Evolutionary conservation across 2,329 filamentous ascomycete genomes (phyloP).

Genomic region (Fusarium tanahbumbuense): DNA sequence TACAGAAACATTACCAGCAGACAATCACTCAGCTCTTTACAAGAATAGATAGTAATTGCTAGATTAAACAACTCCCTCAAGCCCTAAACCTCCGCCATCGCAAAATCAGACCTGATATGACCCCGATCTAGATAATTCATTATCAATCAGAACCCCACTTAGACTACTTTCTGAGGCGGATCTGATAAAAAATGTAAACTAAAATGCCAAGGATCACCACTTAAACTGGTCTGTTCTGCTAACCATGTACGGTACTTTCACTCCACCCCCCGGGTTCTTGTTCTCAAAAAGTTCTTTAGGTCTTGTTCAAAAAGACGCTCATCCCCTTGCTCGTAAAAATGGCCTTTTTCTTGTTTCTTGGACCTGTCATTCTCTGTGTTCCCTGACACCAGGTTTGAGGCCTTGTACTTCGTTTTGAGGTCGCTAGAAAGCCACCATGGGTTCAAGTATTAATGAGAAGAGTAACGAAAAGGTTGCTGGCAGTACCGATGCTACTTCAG

Average conservation of each 20-base stretch:
- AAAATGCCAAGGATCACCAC: constrained; percentile 39
- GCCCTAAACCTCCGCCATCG: constrained; percentile 23
- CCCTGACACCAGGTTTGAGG: background rate
- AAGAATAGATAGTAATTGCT: background rate
- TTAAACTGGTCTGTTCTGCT: constrained; percentile 15
- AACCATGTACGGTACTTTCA: constrained; percentile 12
- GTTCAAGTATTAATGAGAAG: constrained; percentile 28
- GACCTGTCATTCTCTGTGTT: background rate
- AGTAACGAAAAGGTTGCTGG: constrained; percentile 26
- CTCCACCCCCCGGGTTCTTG: constrained; percentile 28
- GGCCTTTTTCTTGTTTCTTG: background rate
- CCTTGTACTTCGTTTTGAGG: background rate
- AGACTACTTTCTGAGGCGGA: constrained; percentile 20
- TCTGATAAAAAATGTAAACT: constrained; percentile 39
- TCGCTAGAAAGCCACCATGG: constrained; percentile 16
- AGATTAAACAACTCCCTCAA: background rate
- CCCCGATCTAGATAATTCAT: constrained; percentile 25
- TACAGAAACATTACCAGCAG: background rate
- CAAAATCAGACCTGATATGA: constrained; percentile 11
- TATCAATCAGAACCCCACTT: constrained; percentile 37
- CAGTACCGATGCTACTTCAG: constrained; percentile 4
- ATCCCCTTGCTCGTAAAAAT: constrained; percentile 14
- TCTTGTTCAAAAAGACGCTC: constrained; percentile 27
- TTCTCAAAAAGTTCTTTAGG: constrained; percentile 20
- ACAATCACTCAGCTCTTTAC: background rate